These are phyloP conservation scores for Leishmania amazonensis DNA, from an alignment of 208 protist genomes.

Conservation along the genomic window DNA sequence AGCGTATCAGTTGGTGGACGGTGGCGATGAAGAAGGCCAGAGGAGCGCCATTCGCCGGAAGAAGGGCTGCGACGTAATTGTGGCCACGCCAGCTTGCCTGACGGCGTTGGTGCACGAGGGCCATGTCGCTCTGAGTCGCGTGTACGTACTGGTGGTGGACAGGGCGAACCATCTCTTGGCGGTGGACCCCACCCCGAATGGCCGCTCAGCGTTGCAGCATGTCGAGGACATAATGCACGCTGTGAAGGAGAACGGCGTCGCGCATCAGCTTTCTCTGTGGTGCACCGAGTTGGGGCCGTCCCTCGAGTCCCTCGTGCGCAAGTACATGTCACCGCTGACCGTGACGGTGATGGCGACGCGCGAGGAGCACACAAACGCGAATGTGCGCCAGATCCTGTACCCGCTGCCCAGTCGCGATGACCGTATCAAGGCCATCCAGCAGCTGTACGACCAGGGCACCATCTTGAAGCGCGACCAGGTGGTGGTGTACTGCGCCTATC, in stretches of 20 bases:
- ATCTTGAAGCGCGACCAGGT: slow-evolving; percentile 77
- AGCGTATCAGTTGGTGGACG: slow-evolving; percentile 9
- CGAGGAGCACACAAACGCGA: slow-evolving; percentile 53
- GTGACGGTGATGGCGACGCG: slow-evolving; percentile 73
- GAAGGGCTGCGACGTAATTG: slow-evolving; percentile 90
- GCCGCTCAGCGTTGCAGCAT: slow-evolving; percentile 45
- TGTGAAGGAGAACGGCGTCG: slow-evolving; percentile 48
- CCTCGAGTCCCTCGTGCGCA: slow-evolving; percentile 63
- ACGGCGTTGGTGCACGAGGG: slow-evolving; percentile 46
- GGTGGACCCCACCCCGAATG: slow-evolving; percentile 13
- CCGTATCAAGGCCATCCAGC: slow-evolving; percentile 48
- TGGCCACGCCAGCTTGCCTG: slow-evolving; percentile 86
- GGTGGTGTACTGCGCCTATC: slow-evolving; percentile 77
- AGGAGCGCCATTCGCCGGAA: slow-evolving; percentile 77
- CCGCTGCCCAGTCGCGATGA: slow-evolving; percentile 43
- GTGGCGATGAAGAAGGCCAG: slow-evolving; percentile 54
- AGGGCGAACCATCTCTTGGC: slow-evolving; percentile 97
- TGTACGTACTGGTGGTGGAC: slow-evolving; percentile 94
- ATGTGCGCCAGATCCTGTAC: slow-evolving; percentile 71
- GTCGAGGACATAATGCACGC: slow-evolving; percentile 88
- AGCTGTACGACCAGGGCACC: slow-evolving; percentile 67
- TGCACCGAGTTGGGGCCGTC: slow-evolving; percentile 67
- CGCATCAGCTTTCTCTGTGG: slow-evolving; percentile 94
- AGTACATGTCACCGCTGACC: slow-evolving; percentile 72
- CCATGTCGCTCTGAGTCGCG: slow-evolving; percentile 59